A percentile compares a stretch with the other conserved stretches of the same genome.
phyloP scores from a whole-genome alignment of 805 yeast species.

The Scheffersomyces lignosus region DNA sequence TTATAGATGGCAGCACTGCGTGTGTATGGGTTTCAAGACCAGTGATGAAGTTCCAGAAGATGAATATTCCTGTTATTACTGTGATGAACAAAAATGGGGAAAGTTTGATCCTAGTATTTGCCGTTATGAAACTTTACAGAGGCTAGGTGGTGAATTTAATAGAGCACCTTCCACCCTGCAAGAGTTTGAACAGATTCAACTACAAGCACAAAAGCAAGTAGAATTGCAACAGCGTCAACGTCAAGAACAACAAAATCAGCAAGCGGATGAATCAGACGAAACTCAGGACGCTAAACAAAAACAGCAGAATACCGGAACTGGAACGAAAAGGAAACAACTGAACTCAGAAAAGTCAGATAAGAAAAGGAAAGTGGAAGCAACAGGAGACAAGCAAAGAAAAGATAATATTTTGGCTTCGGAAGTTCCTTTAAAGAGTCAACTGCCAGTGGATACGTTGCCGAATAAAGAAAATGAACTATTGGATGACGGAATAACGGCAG shows the following conservation, averaged over 20 bases:
- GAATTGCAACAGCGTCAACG: conserved; percentile 12
- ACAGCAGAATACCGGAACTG: neutral
- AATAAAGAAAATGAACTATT: conserved; percentile 47
- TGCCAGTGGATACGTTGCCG: conserved; percentile 17
- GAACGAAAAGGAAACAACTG: conserved; percentile 20
- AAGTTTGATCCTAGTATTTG: conserved; percentile 42
- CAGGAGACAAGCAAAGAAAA: conserved; percentile 1
- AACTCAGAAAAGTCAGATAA: conserved; percentile 16
- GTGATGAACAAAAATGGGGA: conserved; percentile 52
- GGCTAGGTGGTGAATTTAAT: conserved; percentile 32
- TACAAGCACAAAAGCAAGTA: conserved; percentile 32
- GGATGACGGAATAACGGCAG: conserved; percentile 41
- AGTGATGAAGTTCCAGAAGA: conserved; percentile 79
- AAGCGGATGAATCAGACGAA: conserved; percentile 1
- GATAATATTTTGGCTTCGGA: conserved; percentile 1
- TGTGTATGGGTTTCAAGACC: conserved; percentile 78
- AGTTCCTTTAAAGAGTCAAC: neutral
- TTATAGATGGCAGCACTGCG: conserved; percentile 92
- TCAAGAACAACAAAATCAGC: conserved; percentile 2
- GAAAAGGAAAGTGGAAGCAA: conserved; percentile 10
- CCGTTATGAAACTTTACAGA: conserved; percentile 25
- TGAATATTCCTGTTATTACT: conserved; percentile 70
- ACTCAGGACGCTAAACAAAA: neutral
- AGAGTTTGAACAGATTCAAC: conserved; percentile 21
- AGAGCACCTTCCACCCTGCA: neutral